Evolutionary conservation across 345 rosid genomes (phyloP).

Genomic region (Brassica rapa): DNA sequence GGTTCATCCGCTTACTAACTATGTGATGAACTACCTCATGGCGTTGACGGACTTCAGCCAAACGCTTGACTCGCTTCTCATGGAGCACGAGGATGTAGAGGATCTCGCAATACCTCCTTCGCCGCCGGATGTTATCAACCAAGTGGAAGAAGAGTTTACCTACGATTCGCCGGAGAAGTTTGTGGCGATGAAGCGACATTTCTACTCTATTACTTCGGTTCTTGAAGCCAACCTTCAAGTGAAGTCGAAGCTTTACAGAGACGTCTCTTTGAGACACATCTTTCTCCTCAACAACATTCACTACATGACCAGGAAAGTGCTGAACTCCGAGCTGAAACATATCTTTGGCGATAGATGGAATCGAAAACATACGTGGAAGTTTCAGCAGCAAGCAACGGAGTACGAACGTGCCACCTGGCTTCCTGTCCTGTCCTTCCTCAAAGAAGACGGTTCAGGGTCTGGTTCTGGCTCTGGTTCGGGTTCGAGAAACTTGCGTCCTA

Average conservation of each 20-base stretch:
- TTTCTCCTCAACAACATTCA: constrained; percentile 88
- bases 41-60: constrained; percentile 68
- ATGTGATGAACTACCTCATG: constrained; percentile 79
- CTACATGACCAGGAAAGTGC: constrained; percentile 84
- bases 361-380: constrained; percentile 72
- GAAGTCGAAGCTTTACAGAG: constrained; percentile 65
- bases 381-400: constrained; percentile 72
- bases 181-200: constrained; percentile 53
- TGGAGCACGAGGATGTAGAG: constrained; percentile 46
- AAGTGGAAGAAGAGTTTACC: constrained; percentile 48
- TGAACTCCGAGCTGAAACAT: constrained; percentile 61
- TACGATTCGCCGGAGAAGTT: constrained; percentile 25
- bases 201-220: constrained; percentile 56
- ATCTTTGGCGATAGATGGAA: constrained; percentile 65
- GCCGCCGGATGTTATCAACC: constrained; percentile 41
- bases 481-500: constrained; percentile 51
- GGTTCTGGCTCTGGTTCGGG: constrained; percentile 45
- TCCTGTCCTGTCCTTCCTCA: constrained; percentile 62
- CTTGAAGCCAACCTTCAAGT: constrained; percentile 71
- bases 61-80: constrained; percentile 66
- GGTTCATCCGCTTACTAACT: constrained; percentile 74
- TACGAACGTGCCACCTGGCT: constrained; percentile 84
- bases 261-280: constrained; percentile 64
- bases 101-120: constrained; percentile 28
- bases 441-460: constrained; percentile 48